phyloP scores from a whole-genome alignment of 2,329 filamentous ascomycete species.

The Epichloe hybrida region DNA sequence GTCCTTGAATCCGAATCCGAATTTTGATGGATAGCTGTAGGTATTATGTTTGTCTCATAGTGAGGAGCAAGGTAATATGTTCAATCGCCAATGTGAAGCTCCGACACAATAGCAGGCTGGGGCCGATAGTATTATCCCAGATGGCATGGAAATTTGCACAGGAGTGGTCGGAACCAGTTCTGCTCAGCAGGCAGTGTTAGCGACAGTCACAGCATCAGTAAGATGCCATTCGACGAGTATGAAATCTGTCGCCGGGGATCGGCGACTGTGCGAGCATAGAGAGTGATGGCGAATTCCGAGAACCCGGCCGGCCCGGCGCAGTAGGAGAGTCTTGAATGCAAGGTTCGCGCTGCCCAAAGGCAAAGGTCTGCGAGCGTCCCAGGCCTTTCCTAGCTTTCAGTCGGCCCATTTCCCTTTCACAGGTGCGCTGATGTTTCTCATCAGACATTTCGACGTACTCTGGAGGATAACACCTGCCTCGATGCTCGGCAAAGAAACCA shows the following conservation, averaged over 20 bases:
- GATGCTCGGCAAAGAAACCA: conserved; percentile 72
- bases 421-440: conserved; percentile 80
- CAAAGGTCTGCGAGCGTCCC: conserved; percentile 81
- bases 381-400: conserved; percentile 82
- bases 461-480: conserved; percentile 74
- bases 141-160: conserved; percentile 13
- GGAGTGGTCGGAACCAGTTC: conserved; percentile 7
- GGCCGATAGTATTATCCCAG: background rate
- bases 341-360: conserved; percentile 66
- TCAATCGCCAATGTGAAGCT: background rate
- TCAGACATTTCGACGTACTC: conserved; percentile 96
- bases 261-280: conserved; percentile 33
- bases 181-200: conserved; percentile 15
- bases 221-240: conserved; percentile 49
- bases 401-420: conserved; percentile 87
- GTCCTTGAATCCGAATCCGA: background rate
- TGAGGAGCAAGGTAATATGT: background rate
- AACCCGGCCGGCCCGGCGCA: conserved; percentile 30
- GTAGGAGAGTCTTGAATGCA: conserved; percentile 47
- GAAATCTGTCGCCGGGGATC: conserved; percentile 34
- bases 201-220: conserved; percentile 30
- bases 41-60: background rate
- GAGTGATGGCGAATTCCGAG: conserved; percentile 21
- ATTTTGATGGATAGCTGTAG: background rate
- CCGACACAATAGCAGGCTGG: conserved; percentile 1